Evolutionary conservation across 192 early-diverging fungal species (phyloP), one percentile per base, ranked within the genome.

Genomic region (Chytriomyces sp.): DNA sequence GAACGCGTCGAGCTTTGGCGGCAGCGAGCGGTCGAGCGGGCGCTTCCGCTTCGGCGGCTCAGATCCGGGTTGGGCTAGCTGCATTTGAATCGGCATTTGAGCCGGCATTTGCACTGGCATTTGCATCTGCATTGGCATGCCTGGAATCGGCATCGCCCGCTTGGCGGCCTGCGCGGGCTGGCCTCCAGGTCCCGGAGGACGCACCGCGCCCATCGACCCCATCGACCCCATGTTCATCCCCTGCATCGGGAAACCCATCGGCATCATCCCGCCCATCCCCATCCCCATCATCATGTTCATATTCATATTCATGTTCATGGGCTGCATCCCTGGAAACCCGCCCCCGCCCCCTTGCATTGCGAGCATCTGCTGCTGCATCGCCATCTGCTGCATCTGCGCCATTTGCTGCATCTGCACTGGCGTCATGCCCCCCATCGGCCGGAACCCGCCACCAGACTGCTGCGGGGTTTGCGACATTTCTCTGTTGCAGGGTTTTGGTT

Each of bases 1-100:
- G 80, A 91, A 90, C 1, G 89, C 79, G 44, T 96, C 95, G 75
- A 99, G 91, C 89, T 94, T 84, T 30, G 70, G 67, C 14, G 82
- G 81, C 38, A 83, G 68, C 22, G 52, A 31, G 22, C 73, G 44
- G 73, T 74, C 73, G 31, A 74, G 30, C 25, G 69, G 69, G 7
- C 39, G 8, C 25, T 40, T 8, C 2, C 44, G 52, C 19, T 55
- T 52, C 52, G 52, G 28, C 33, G 31, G 41, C 28, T 26, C 19
- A 3, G 44, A 49, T 22, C 22, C 44, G 44, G 44, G 14, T 49
- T 49, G 44, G 22, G 44, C 44, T n/a, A 14, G 44, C 44, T 49
- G 14, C 17, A n/a, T 22, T 1, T 49, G 44, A 3, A 49, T 14
- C 44, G 14, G 44, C 41, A 10, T 7, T 22, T 49, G 44, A 2